Conservation (phyloP, 202 grass and related monocot species). For the Panicum virgatum region DNA sequence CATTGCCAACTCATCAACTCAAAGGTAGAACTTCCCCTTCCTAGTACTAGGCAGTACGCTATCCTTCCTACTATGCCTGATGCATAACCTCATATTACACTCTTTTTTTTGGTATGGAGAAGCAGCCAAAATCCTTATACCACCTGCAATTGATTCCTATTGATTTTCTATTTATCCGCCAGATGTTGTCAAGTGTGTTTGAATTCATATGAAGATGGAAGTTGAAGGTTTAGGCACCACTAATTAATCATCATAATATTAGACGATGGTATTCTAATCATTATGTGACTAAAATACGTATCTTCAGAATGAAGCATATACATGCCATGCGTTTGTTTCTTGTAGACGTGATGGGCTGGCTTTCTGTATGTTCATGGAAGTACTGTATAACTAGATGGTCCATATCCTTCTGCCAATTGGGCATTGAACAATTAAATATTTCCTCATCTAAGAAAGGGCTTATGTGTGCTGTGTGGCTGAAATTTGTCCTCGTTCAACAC, state of each 20-base stretch:
- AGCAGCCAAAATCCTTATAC: neutral
- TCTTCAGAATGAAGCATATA: neutral
- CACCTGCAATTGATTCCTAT: neutral
- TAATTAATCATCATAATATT: neutral
- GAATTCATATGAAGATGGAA: neutral
- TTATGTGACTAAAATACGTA: neutral
- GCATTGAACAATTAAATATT: neutral
- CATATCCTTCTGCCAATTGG: neutral
- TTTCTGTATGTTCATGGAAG: neutral
- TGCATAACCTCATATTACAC: neutral
- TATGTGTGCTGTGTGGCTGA: neutral
- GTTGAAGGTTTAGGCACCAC: neutral
- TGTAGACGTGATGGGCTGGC: neutral
- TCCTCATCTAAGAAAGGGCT: neutral
- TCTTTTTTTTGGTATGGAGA: neutral
- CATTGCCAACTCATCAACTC: neutral
- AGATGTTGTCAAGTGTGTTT: neutral
- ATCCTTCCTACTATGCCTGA: neutral
- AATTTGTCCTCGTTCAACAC: neutral
- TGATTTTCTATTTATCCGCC: neutral
- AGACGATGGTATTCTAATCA: neutral
- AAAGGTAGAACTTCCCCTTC: neutral
- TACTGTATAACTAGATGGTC: neutral
- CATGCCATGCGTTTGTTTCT: neutral
- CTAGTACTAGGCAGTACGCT: too few relatives aligned